phyloP scores from a whole-genome alignment of 2,329 filamentous ascomycete species.

The Penicillium brevicompactum region DNA sequence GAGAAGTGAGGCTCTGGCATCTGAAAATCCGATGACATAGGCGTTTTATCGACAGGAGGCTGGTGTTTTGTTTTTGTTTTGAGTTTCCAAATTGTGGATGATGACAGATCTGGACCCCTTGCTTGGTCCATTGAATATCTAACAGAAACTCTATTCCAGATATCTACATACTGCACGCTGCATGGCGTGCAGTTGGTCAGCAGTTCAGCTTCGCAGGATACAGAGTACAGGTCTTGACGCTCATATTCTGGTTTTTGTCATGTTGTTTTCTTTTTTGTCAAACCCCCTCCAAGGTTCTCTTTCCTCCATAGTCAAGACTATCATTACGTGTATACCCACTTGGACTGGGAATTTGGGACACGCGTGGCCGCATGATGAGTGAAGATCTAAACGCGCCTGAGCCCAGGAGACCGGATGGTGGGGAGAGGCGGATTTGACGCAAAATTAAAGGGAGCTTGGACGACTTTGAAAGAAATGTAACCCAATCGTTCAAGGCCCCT shows the following conservation, averaged over 20 bases:
- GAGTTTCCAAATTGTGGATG: not conserved
- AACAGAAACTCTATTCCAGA: conserved; percentile 4
- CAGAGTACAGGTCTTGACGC: not conserved
- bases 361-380: not conserved
- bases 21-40: not conserved
- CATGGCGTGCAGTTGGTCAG: conserved; percentile 18
- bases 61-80: not conserved
- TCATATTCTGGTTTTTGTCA: not conserved
- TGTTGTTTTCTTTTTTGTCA: not conserved
- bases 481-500: not conserved
- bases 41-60: not conserved
- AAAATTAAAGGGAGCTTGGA: not conserved
- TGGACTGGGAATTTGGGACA: not conserved
- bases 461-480: conserved; percentile 4
- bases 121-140: conserved; percentile 9
- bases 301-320: not conserved
- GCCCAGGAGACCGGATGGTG: conserved; percentile 9
- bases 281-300: not conserved
- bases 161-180: conserved; percentile 14
- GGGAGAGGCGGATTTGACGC: conserved; percentile 9
- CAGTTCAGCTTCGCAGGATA: not conserved
- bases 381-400: conserved; percentile 4
- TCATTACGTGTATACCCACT: not conserved
- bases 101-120: conserved; percentile 10
- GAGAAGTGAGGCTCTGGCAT: not conserved